A percentile compares a stretch with the other conserved stretches of the same genome.
Conservation (phyloP, 768 basidiomycete genomes). For the Favolaschia claudopus region DNA sequence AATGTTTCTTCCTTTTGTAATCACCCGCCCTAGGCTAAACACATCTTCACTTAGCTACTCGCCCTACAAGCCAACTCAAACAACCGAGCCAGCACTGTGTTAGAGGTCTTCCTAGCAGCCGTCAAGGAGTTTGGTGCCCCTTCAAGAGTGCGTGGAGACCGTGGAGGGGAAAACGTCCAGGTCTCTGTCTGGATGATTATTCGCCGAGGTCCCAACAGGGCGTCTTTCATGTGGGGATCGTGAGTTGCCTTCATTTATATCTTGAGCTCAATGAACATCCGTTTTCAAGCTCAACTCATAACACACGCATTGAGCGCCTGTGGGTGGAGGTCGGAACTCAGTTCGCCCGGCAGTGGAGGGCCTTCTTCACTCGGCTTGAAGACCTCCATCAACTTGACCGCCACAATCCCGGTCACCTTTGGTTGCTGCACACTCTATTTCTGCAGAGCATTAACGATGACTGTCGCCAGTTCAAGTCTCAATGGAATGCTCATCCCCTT, state of each 20-base stretch:
- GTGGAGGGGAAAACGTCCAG: conserved; percentile 43
- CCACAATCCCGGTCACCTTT: conserved; percentile 42
- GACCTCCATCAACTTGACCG: conserved; percentile 41
- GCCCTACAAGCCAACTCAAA: conserved; percentile 35
- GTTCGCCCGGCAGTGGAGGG: conserved; percentile 49
- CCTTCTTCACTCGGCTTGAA: conserved; percentile 49
- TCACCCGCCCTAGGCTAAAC: background rate
- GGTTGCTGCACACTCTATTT: conserved; percentile 54
- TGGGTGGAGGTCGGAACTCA: conserved; percentile 50
- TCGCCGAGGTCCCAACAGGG: conserved; percentile 35
- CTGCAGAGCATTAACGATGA: conserved; percentile 45
- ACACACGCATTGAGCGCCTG: conserved; percentile 52
- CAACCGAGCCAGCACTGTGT: conserved; percentile 38
- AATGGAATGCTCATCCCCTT: conserved; percentile 52
- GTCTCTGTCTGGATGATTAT: conserved; percentile 46
- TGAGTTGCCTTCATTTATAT: conserved; percentile 12
- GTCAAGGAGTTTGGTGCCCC: conserved; percentile 34
- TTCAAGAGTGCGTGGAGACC: conserved; percentile 41
- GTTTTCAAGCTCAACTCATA: conserved; percentile 45
- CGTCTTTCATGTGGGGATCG: conserved; percentile 45
- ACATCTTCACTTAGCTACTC: conserved; percentile 34
- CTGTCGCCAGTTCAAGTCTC: conserved; percentile 38
- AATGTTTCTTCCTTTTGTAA: background rate
- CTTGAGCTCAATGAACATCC: too few relatives aligned
- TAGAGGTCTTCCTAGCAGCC: conserved; percentile 33